Evolutionary conservation across 1,139 yeast genomes (phyloP), one percentile per base, ranked within the genome.

Genomic region (Scheffersomyces parashehatae): DNA sequence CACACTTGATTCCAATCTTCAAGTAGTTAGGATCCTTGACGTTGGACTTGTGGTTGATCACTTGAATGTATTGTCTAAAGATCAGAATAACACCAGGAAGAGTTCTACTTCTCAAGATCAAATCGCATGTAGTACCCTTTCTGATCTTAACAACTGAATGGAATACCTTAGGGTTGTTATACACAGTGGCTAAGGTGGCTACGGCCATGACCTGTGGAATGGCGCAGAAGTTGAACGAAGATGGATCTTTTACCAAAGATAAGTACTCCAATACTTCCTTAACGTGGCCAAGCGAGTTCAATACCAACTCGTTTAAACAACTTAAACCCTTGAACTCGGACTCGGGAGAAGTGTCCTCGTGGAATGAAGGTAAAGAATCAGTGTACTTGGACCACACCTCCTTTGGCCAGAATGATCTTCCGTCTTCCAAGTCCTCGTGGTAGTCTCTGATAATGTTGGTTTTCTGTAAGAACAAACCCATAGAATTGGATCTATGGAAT

Each of bases 151-250:
- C 86, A 57, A 88, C 83, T 34, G 67, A 64, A 41, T 82, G 79
- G 58, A 93, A 79, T 3, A 93, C 87, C 4, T 73, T 64, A 8
- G 85, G 84, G 68, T 95, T 95, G 62, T 88, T 85, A 73, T 87
- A 91, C 35, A 93, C 87, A 45, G 85, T 75, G 24, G 93, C 91
- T 56, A 93, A 74, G 0, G 98, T 89, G 7, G 98, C 97, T 62
- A 93, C 85, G 35, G 98, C 97, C 99, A 93, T 93, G 29, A 91
- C 97, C 68, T 93, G 99, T 14, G 99, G 99, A 60, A 93, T 93
- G 13, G 97, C 91, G 70, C 98, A 91, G 72, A 93, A 93, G 53
- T 84, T 85, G 73, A 89, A 93, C 41, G 86, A 71, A 0, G 96
- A 82, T 44, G 87, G 88, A 59, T 95, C 99, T 48, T 80, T 79